Base-by-base conservation (phyloP, 805 yeast genomes). In the Pichia kluyveri region DNA sequence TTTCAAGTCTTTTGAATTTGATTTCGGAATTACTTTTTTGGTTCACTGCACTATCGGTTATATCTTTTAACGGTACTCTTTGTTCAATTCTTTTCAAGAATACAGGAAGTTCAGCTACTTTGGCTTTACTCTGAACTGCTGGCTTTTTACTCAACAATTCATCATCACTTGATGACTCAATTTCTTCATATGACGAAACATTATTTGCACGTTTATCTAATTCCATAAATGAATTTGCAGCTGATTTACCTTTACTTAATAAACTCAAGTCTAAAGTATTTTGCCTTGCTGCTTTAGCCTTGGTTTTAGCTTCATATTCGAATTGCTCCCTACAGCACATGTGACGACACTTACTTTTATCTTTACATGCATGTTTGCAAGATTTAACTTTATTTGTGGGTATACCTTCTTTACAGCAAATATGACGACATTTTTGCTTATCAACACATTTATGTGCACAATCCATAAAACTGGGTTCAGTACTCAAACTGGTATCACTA, bases 331-430 rank as follows among this genome's bases (percentile, higher is more conserved):
- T 45, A 30, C 62, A 59, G 23, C 62, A 59, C 17, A 51, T 12
- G 44, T 56, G 79, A n/a, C 76, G 63, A 45, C 79, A 75, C 4
- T 56, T 59, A 6, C 37, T 44, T 34, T 59, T 60, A 52, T 69
- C 69, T 48, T 68, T 74, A 51, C 79, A 75, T 2, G 58, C 32
- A 53, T 75, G 79, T 39, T 65, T 60, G 46, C 79, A 75, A 4
- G 15, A 8, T 15, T 45, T 47, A 6, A 43, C 19, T n/a, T 48
- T 31, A 3, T 38, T 23, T 31, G 39, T 44, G 8, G 49, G 50
- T 19, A 54, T 50, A 8, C 79, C 79, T 37, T 70, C 73, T 38
- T 69, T 66, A 49, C 80, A 75, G 45, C 79, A 75, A 5, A 69
- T 44, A 54, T 75, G 79, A 11, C 77, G 66, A 46, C 79, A 75